Percentiles rank a stretch among this genome's conserved stretches.
These are phyloP conservation scores for Nissolia schottii DNA, from an alignment of 306 rosid genomes.

Conservation along the genomic window DNA sequence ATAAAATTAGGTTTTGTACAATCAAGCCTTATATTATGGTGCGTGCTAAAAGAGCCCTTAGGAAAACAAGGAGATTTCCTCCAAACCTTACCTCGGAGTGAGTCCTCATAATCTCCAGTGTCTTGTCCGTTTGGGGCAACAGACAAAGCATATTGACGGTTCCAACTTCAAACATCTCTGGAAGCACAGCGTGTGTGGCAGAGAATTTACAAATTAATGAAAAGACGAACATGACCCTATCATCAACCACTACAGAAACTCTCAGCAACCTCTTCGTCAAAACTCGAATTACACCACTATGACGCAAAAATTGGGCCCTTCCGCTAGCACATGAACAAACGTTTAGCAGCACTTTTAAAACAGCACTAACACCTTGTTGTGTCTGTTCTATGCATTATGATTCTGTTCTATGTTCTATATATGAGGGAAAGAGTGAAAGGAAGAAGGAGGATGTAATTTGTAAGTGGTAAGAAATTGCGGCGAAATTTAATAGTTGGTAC, in stretches of 20 bases:
- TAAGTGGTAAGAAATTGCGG: slow-evolving; percentile 36
- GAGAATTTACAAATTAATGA: slow-evolving; percentile 40
- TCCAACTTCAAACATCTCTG: slow-evolving; percentile 63
- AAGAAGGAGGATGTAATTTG: no score
- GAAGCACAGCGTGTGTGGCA: slow-evolving; percentile 39
- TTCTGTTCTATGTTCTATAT: no score
- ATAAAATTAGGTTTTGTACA: no score
- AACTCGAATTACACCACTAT: slow-evolving; percentile 41
- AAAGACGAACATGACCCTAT: slow-evolving; percentile 47
- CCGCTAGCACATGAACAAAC: slow-evolving; percentile 65
- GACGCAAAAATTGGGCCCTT: slow-evolving; percentile 51
- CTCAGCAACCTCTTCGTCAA: slow-evolving; percentile 43
- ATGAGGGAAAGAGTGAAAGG: background rate
- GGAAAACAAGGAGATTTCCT: slow-evolving; percentile 49
- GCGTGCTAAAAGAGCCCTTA: no score
- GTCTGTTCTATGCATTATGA: slow-evolving; percentile 3
- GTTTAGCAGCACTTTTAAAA: slow-evolving; percentile 32
- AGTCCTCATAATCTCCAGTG: slow-evolving; percentile 36
- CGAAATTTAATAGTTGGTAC: slow-evolving; percentile 2
- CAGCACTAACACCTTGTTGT: slow-evolving; percentile 41
- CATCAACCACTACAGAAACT: slow-evolving; percentile 48
- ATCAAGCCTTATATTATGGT: no score
- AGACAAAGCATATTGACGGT: slow-evolving; percentile 50
- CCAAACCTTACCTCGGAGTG: slow-evolving; percentile 57
- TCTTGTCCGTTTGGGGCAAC: slow-evolving; percentile 51